phyloP scores from a whole-genome alignment of 352 stramenopile species.

The Phytophthora cajani region DNA sequence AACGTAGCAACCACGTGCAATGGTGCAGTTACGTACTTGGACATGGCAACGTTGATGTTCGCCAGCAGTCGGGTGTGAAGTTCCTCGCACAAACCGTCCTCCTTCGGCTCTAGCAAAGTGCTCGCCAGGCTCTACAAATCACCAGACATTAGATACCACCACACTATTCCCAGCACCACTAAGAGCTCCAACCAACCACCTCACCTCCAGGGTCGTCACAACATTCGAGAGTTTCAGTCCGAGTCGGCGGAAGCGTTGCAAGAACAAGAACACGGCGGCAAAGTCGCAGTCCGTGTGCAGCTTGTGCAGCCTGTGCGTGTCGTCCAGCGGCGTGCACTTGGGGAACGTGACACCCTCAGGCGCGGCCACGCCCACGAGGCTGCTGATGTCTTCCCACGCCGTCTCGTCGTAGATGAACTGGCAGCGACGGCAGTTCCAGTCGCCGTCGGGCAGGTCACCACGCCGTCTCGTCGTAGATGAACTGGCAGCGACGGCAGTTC shows the following conservation, averaged over 20 bases:
- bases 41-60: slow-evolving; percentile 53
- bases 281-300: slow-evolving; percentile 62
- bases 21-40: slow-evolving; percentile 45
- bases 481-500: slow-evolving; percentile 66
- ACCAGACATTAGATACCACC: background rate
- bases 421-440: slow-evolving; percentile 71
- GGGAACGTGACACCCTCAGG: slow-evolving; percentile 41
- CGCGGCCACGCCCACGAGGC: slow-evolving; percentile 13
- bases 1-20: background rate
- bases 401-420: slow-evolving; percentile 54
- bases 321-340: slow-evolving; percentile 40
- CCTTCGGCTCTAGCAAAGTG: slow-evolving; percentile 41
- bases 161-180: background rate
- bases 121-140: slow-evolving; percentile 40
- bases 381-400: slow-evolving; percentile 30
- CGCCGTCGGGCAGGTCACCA: slow-evolving; percentile 40
- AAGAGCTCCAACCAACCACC: background rate
- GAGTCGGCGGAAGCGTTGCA: slow-evolving; percentile 69
- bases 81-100: slow-evolving; percentile 46
- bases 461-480: slow-evolving; percentile 45
- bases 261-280: slow-evolving; percentile 65
- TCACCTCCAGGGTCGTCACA: slow-evolving; percentile 55
- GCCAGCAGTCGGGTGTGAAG: slow-evolving; percentile 55
- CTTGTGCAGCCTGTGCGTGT: slow-evolving; percentile 37
- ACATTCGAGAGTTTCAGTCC: slow-evolving; percentile 59